Conservation (phyloP, 345 rosid species). For the Hirschfeldia incana region DNA sequence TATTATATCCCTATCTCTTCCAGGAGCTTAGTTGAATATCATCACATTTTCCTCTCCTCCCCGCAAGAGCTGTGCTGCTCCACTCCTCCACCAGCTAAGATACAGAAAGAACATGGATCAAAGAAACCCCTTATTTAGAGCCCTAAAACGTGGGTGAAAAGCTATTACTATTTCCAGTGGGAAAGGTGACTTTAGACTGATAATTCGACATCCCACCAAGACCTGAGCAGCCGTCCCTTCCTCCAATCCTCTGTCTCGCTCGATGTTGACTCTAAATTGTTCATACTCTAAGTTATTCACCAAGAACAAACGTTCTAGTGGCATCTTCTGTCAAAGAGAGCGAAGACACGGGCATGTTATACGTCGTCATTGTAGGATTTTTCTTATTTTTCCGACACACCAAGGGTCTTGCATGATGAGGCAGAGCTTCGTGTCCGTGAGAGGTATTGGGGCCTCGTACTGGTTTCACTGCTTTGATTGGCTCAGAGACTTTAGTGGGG, state of each 20-base stretch:
- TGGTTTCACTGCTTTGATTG: too few species aligned
- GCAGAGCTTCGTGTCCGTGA: too few species aligned
- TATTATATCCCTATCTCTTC: conserved; percentile 3
- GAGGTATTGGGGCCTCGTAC: too few species aligned
- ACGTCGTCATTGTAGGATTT: too few species aligned
- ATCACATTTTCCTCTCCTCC: background rate
- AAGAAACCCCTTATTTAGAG: background rate
- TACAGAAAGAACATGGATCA: conserved; percentile 2
- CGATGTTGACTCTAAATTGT: conserved; percentile 38
- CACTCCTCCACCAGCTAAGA: conserved; percentile 23
- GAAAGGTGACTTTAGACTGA: conserved; percentile 55
- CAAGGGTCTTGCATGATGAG: too few species aligned
- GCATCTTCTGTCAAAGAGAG: too few species aligned
- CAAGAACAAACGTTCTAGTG: too few species aligned
- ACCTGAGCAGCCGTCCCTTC: conserved; percentile 53
- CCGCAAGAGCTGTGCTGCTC: conserved; percentile 27
- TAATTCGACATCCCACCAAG: conserved; percentile 46
- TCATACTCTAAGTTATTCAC: too few species aligned
- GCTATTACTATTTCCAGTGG: conserved; percentile 39
- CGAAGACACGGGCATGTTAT: too few species aligned
- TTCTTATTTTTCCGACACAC: too few species aligned
- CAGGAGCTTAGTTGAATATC: background rate
- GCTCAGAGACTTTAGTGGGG: too few species aligned
- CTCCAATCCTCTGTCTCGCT: conserved; percentile 43
- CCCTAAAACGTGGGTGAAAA: background rate